A percentile compares a stretch with the other conserved stretches of the same genome.
These are phyloP conservation scores for Fistulifera solaris DNA, from an alignment of 108 stramenopile species.

Conservation along the genomic window DNA sequence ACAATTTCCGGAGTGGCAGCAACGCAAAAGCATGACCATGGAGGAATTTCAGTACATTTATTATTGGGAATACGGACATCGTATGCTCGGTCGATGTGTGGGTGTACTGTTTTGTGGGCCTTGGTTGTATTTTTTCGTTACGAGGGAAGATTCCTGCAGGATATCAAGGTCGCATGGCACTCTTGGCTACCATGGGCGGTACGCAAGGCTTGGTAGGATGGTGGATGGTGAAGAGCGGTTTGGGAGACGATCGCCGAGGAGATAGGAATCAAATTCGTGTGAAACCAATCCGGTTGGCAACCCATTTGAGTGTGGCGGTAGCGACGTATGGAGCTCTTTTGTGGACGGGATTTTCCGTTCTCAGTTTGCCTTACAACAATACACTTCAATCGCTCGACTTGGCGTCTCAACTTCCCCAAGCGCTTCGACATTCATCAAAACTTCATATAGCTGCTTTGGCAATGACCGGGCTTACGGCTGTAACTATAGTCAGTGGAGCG, in stretches of 20 bases:
- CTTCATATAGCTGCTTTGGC: constrained; percentile 42
- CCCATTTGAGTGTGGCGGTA: constrained; percentile 94
- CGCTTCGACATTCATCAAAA: constrained; percentile 47
- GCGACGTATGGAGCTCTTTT: constrained; percentile 86
- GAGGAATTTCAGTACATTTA: constrained; percentile 99
- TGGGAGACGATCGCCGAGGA: constrained; percentile 83
- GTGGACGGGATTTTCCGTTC: constrained; percentile 89
- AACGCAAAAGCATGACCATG: constrained; percentile 88
- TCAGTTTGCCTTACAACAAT: constrained; percentile 46
- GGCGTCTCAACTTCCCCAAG: constrained; percentile 31
- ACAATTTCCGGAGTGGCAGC: constrained; percentile 92
- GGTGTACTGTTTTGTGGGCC: constrained; percentile 86
- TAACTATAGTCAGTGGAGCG: constrained; percentile 90
- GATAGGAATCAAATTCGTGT: constrained; percentile 92
- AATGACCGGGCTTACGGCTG: constrained; percentile 56
- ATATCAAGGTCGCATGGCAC: constrained; percentile 72
- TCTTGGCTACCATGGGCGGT: constrained; percentile 91
- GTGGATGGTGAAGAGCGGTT: constrained; percentile 99
- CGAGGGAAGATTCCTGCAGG: constrained; percentile 67
- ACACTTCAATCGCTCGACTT: constrained; percentile 13
- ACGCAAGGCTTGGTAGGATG: constrained; percentile 98
- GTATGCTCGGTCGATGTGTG: constrained; percentile 93
- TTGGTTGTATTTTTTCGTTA: constrained; percentile 76
- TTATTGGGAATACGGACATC: constrained; percentile 97
- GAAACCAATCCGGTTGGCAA: constrained; percentile 87